phyloP scores from a whole-genome alignment of 164 flowering plant genomes.

The Buxus sempervirens region DNA sequence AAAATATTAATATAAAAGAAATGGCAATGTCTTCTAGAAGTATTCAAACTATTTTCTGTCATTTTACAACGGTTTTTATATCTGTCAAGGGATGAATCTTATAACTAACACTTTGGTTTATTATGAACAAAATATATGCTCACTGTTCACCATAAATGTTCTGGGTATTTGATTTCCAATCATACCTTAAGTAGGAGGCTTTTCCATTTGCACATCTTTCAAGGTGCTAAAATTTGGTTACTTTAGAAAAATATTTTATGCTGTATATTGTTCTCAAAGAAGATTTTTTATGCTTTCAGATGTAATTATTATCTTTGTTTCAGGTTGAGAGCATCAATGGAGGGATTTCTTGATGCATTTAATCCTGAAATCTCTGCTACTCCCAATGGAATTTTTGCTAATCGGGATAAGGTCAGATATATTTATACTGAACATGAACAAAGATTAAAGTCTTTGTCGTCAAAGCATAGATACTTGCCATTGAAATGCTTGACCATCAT shows the following conservation, averaged over 20 bases:
- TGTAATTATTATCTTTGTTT: background rate
- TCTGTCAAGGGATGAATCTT: background rate
- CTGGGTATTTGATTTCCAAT: background rate
- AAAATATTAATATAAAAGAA: too few species aligned
- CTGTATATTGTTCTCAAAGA: background rate
- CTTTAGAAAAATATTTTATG: background rate
- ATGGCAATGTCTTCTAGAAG: too few species aligned
- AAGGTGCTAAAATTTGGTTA: too few species aligned
- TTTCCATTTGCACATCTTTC: background rate
- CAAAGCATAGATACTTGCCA: background rate
- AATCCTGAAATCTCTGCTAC: conserved; percentile 54
- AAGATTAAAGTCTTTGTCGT: background rate
- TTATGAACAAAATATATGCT: too few species aligned
- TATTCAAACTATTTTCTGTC: too few species aligned
- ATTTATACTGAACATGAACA: background rate
- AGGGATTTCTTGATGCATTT: conserved; percentile 72
- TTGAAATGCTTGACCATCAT: background rate
- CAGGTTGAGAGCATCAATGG: conserved; percentile 91
- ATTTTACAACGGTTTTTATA: too few species aligned
- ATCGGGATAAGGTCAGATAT: conserved; percentile 58
- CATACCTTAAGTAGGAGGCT: background rate
- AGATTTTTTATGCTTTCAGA: background rate
- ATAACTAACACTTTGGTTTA: background rate
- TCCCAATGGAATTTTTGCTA: conserved; percentile 78
- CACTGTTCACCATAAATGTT: too few species aligned